A percentile compares a stretch with the other conserved stretches of the same genome.
Conservation (phyloP, 2,329 filamentous ascomycete genomes). For the Aureobasidium sp. region DNA sequence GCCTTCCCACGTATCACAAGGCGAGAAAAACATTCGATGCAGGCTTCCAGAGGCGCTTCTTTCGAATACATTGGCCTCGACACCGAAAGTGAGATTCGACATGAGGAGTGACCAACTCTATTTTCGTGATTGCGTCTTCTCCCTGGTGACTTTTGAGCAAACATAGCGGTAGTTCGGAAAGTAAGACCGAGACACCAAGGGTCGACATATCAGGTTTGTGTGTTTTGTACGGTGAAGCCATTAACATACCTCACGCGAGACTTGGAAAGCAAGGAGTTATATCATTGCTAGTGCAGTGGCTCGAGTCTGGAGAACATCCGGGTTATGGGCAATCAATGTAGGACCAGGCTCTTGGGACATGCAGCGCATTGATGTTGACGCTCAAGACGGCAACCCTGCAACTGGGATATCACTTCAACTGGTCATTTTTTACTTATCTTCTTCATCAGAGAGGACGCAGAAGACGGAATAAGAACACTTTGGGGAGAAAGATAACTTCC, state of each 20-base stretch:
- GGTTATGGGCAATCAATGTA: neutral
- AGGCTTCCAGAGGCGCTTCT: constrained; percentile 16
- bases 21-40: constrained; percentile 1
- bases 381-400: neutral
- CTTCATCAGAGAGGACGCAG: neutral
- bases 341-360: neutral
- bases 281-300: no score
- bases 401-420: neutral
- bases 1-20: neutral
- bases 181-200: neutral
- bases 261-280: neutral
- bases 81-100: neutral
- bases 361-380: constrained; percentile 1
- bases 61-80: neutral
- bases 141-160: neutral
- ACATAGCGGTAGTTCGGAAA: neutral
- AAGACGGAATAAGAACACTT: neutral
- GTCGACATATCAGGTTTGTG: neutral
- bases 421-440: neutral
- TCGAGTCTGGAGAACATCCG: no score
- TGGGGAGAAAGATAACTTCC: neutral
- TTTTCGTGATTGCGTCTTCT: neutral
- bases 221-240: neutral
- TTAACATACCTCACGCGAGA: neutral
- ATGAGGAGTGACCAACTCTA: no score